Conservation (phyloP, 2,329 filamentous ascomycete genomes). For the Alternaria gaisen region DNA sequence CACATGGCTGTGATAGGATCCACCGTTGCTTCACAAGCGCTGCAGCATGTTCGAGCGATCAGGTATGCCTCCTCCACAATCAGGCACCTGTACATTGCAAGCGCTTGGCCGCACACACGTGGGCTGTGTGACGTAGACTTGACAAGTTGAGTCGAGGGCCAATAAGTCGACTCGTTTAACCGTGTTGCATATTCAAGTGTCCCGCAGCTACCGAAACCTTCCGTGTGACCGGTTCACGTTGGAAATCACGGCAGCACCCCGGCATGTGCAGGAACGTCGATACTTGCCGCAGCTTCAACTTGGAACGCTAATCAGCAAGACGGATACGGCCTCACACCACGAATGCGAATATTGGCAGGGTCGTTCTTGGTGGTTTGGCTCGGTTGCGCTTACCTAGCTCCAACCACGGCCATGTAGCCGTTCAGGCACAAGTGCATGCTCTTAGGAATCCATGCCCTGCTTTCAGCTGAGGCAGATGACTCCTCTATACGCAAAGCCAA, state of each 20-base stretch:
- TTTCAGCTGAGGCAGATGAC: conserved; percentile 14
- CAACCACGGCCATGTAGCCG: not conserved
- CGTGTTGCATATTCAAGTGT: conserved; percentile 15
- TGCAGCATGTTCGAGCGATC: conserved; percentile 9
- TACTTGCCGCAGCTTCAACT: conserved; percentile 5
- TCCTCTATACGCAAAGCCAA: conserved; percentile 17
- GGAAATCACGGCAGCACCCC: conserved; percentile 12
- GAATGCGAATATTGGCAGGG: conserved; percentile 18
- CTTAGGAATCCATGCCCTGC: conserved; percentile 8
- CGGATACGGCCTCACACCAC: conserved; percentile 17
- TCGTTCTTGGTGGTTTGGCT: conserved; percentile 3
- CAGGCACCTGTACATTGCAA: conserved; percentile 15
- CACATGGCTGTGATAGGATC: conserved; percentile 8
- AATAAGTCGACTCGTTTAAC: conserved; percentile 10
- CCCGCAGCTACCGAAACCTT: conserved; percentile 24
- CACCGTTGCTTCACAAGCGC: conserved; percentile 6
- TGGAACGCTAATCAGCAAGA: conserved; percentile 4
- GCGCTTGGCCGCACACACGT: conserved; percentile 4
- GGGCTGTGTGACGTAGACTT: conserved; percentile 24
- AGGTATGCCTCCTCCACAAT: conserved; percentile 12
- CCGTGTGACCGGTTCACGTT: conserved; percentile 26
- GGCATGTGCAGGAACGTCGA: conserved; percentile 14
- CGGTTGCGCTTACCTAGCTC: conserved; percentile 16
- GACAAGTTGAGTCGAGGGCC: conserved; percentile 10
- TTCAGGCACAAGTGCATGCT: conserved; percentile 11